Percentiles rank a stretch among this genome's conserved stretches.
Conservation (phyloP, 1,139 yeast genomes). For the Candida mesenterica region DNA sequence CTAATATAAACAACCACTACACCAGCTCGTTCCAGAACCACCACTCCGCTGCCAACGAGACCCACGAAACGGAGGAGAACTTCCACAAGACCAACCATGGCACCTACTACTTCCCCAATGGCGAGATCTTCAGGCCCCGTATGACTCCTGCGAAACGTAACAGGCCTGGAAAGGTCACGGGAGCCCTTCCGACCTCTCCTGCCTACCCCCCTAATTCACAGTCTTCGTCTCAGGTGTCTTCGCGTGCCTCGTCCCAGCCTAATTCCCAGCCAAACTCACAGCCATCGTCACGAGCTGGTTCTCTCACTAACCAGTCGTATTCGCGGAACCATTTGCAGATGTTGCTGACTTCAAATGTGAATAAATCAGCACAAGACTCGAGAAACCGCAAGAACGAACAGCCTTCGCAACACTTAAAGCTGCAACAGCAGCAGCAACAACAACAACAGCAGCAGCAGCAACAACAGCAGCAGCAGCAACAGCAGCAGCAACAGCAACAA, state of each 20-base stretch:
- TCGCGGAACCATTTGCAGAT: background rate
- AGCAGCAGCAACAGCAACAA: slow-evolving; percentile 7
- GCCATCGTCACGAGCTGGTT: slow-evolving; percentile 7
- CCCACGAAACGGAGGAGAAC: slow-evolving; percentile 9
- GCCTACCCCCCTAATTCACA: slow-evolving; percentile 1
- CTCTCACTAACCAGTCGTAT: slow-evolving; percentile 8
- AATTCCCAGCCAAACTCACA: slow-evolving; percentile 3
- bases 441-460: slow-evolving; percentile 16
- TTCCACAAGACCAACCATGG: slow-evolving; percentile 26
- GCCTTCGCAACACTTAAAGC: background rate
- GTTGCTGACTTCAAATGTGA: background rate
- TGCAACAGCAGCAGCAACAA: slow-evolving; percentile 3
- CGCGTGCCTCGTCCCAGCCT: background rate
- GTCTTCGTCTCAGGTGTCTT: background rate
- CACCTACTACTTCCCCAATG: slow-evolving; percentile 51
- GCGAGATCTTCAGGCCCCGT: slow-evolving; percentile 53
- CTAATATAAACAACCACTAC: too few relatives aligned
- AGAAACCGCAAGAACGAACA: background rate
- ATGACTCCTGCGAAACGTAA: slow-evolving; percentile 36
- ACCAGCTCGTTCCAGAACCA: too few relatives aligned
- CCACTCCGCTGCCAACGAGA: slow-evolving; percentile 2
- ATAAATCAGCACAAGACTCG: background rate
- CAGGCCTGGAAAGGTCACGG: slow-evolving; percentile 34
- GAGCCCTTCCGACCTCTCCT: too few relatives aligned
- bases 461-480: slow-evolving; percentile 13